phyloP scores from a whole-genome alignment of 2,329 filamentous ascomycete genomes.

The Chlorencoelia australis region DNA sequence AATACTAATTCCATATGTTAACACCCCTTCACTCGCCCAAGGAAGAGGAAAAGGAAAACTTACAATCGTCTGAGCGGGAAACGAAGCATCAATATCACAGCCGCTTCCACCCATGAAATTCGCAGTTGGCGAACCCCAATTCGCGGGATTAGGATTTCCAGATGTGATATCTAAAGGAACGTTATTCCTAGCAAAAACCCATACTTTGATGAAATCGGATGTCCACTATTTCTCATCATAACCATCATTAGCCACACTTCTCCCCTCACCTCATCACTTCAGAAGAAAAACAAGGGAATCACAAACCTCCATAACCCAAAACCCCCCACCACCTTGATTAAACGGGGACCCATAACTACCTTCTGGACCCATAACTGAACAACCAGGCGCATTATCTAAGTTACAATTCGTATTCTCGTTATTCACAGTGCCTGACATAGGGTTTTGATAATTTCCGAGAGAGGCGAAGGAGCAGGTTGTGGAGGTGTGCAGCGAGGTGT shows the following conservation, averaged over 20 bases:
- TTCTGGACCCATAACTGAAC: constrained; percentile 27
- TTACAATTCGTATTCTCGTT: constrained; percentile 29
- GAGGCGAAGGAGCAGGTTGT: constrained; percentile 13
- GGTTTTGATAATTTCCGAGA: constrained; percentile 4
- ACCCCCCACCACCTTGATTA: constrained; percentile 28
- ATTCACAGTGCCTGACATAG: constrained; percentile 28
- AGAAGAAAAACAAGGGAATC: no score
- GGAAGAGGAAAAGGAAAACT: constrained; percentile 1
- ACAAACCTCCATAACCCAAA: constrained; percentile 50
- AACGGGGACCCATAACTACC: constrained; percentile 23
- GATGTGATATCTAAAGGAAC: constrained; percentile 60
- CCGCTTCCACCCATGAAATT: constrained; percentile 40
- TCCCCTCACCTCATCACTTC: no score
- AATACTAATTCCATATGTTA: constrained; percentile 24
- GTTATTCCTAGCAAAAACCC: constrained; percentile 50
- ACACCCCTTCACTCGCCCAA: not conserved
- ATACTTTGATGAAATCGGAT: constrained; percentile 35
- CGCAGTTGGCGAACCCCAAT: constrained; percentile 60
- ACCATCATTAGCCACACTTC: no score
- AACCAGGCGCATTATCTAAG: constrained; percentile 34
- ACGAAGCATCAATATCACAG: constrained; percentile 62
- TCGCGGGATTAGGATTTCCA: constrained; percentile 49
- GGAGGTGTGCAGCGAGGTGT: constrained; percentile 16
- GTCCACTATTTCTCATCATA: no score
- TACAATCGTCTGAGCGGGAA: constrained; percentile 63